Base-by-base conservation (phyloP, 441 rosid genomes). In the Erodium chrysanthum region DNA sequence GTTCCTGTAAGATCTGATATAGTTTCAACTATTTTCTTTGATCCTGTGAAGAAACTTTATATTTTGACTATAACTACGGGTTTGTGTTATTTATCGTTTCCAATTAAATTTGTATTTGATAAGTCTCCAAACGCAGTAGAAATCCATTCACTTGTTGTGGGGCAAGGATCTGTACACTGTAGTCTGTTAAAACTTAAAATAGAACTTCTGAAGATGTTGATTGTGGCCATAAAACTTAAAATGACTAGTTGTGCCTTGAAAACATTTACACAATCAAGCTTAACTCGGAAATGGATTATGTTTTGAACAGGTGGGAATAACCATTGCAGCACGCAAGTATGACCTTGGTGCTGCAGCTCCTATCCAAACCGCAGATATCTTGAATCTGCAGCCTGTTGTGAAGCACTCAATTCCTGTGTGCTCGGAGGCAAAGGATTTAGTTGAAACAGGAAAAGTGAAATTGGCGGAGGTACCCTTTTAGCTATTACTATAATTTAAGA, bases 381-480 rank as follows among this genome's bases (percentile, higher is more conserved):
- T 87, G 72, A 86, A 96, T 87, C 84, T 93, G 70, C 86, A 80
- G 73, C 95, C 99, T 61, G 96, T 91, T 20, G 88, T 96, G 75
- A 93, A 96, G 83, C 99, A 96, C 74, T 89, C 98, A 10, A 89
- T 96, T 73, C 99, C 99, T 15, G 77, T 89, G 35, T 96, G 96
- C 77, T 79, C 88, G 23, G 97, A 93, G 77, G 99, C 99, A 23
- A 96, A 89, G 84, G 83, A 86, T 70, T 94, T 96, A 44, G 88
- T 96, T 67, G 98, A 93, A 81, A 86, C 85, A 68, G 98, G 99
- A 70, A 96, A 96, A 77, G 83, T 79, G 75, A 97, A 96, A 63
- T 75, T 96, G 78, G 92, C 96, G 67, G 96, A 96, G 97, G 99
- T 96, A 80, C 46, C 37, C 50, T 58, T 2, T 48, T 48, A 48